A percentile compares a stretch with the other conserved stretches of the same genome.
Evolutionary conservation across 441 rosid genomes (phyloP).

Genomic region (Aleurites moluccanus): DNA sequence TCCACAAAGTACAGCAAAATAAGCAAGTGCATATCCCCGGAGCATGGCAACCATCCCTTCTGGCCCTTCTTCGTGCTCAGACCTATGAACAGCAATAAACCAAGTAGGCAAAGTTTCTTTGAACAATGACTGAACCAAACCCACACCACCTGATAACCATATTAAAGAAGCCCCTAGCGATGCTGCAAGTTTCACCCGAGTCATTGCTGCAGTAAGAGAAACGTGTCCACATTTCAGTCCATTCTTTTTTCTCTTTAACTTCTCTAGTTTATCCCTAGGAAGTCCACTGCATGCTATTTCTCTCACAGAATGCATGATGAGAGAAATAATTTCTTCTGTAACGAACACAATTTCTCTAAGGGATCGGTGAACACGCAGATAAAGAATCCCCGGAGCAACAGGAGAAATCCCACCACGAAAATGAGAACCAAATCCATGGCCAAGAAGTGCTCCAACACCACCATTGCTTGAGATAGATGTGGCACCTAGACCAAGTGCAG

Average conservation of each 20-base stretch:
- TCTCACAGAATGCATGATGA: slow-evolving; percentile 78
- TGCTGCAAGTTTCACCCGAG: slow-evolving; percentile 76
- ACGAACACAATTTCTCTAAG: slow-evolving; percentile 74
- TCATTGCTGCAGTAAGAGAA: slow-evolving; percentile 81
- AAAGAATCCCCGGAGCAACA: slow-evolving; percentile 93
- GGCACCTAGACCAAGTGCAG: slow-evolving; percentile 68
- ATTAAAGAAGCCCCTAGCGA: slow-evolving; percentile 88
- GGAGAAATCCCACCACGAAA: slow-evolving; percentile 80
- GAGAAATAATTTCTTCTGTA: slow-evolving; percentile 84
- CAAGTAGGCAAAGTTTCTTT: slow-evolving; percentile 93
- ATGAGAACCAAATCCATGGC: slow-evolving; percentile 95
- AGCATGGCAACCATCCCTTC: slow-evolving; percentile 76
- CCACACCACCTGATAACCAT: slow-evolving; percentile 83
- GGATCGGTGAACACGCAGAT: slow-evolving; percentile 72
- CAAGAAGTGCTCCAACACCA: slow-evolving; percentile 96
- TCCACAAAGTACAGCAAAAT: slow-evolving; percentile 77
- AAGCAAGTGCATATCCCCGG: slow-evolving; percentile 84
- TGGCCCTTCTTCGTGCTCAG: slow-evolving; percentile 46
- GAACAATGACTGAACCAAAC: slow-evolving; percentile 73
- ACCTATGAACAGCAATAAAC: slow-evolving; percentile 79
- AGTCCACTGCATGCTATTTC: slow-evolving; percentile 64
- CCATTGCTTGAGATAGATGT: slow-evolving; percentile 65
- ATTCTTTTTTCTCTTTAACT: slow-evolving; percentile 61
- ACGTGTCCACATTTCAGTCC: slow-evolving; percentile 76
- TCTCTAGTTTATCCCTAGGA: slow-evolving; percentile 52